Conservation (phyloP, 2,329 filamentous ascomycete genomes). For the Rutstroemia sydowiana region DNA sequence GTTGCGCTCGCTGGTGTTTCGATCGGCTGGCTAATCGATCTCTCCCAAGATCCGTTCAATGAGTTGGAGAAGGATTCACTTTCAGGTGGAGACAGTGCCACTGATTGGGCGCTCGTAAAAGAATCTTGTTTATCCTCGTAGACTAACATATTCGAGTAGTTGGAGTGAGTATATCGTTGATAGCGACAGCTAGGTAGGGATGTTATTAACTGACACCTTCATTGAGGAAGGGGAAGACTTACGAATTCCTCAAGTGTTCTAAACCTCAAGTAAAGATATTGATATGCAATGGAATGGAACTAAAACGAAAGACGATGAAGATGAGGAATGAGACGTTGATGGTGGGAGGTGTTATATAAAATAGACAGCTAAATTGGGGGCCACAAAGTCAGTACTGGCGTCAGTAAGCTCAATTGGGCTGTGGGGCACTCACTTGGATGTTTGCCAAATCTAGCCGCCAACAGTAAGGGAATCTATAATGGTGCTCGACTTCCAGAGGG, state of each 20-base stretch:
- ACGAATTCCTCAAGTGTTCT: background rate
- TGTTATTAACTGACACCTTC: background rate
- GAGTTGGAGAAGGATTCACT: constrained; percentile 8
- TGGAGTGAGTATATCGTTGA: background rate
- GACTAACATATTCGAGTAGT: background rate
- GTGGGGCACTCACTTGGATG: constrained; percentile 1
- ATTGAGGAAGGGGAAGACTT: background rate
- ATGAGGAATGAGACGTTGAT: constrained; percentile 6
- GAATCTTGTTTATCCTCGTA: constrained; percentile 1
- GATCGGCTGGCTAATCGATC: background rate
- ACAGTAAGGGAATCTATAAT: constrained; percentile 6
- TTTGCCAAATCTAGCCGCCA: background rate
- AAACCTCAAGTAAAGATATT: background rate
- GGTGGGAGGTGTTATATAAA: constrained; percentile 1
- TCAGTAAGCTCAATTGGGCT: constrained; percentile 1
- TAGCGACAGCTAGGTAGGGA: background rate
- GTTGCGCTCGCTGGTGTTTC: constrained; percentile 1
- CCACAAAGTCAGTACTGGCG: background rate
- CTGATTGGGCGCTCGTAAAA: background rate
- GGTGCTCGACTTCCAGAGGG: background rate
- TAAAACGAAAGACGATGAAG: background rate
- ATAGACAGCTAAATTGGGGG: background rate
- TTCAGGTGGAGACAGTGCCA: constrained; percentile 1
- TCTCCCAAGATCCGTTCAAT: constrained; percentile 7
- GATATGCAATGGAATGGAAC: background rate